Evolutionary conservation across 441 rosid genomes (phyloP).

Genomic region (Euphorbia celastroides): DNA sequence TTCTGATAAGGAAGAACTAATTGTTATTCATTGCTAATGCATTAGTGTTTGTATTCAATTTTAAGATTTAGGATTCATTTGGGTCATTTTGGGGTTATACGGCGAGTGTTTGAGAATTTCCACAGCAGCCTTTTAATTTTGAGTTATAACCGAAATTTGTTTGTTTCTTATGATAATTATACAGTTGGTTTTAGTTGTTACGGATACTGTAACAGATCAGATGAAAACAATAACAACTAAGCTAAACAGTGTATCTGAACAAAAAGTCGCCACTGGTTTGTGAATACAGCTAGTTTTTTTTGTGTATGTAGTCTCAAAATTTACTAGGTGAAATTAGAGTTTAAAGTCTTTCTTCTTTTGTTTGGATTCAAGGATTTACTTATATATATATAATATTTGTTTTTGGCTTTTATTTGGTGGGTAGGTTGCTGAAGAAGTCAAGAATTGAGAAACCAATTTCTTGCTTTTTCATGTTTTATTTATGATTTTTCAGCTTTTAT

Average conservation of each 20-base stretch:
- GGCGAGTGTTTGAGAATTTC: neutral
- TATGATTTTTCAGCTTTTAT: neutral
- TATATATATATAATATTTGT: neutral
- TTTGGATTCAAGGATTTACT: conserved; percentile 12
- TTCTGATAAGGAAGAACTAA: neutral
- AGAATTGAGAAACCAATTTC: conserved; percentile 11
- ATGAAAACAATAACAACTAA: no score
- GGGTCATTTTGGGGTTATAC: neutral
- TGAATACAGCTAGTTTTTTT: conserved; percentile 15
- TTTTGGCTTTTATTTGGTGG: conserved; percentile 1
- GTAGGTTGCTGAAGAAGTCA: conserved; percentile 18
- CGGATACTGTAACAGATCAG: no score
- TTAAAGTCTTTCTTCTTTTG: conserved; percentile 8
- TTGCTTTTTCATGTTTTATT: neutral
- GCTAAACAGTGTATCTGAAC: no score
- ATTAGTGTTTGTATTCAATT: conserved; percentile 8
- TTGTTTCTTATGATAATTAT: no score
- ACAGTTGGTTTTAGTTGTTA: no score
- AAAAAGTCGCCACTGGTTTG: no score
- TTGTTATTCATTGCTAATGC: conserved; percentile 1
- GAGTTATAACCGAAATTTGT: no score
- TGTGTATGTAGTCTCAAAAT: neutral
- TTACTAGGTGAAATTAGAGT: conserved; percentile 12
- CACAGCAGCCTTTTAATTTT: no score
- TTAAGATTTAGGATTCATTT: conserved; percentile 7